Evolutionary conservation across 768 basidiomycete genomes (phyloP), one percentile per base, ranked within the genome.

Genomic region (Pholiota molesta): DNA sequence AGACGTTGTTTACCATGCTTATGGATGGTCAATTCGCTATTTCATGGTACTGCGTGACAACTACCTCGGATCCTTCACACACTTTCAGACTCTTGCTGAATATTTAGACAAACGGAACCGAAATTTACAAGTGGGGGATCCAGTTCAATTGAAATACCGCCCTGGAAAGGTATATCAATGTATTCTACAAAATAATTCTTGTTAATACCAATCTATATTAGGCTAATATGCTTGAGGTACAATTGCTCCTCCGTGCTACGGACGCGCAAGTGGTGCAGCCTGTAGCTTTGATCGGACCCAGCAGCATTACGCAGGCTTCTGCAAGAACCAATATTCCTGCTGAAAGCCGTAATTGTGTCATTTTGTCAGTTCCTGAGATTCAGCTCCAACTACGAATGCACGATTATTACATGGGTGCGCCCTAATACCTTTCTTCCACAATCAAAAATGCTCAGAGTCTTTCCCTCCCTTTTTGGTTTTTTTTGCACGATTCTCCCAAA

Each of bases 61-160:
- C 74, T 99, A 99, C 74, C 87, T 98, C 54, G 97, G 97, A 11
- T 83, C 86, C 5, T 99, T 97, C 74, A 97, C 95, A 1, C 92
- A 97, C 66, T 98, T 96, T 68, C 88, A 89, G 2, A 97, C 94
- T 0, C 79, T 94, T 44, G 84, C 83, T 21, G 97, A 99, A 77
- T 97, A 94, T 71, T 77, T 94, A 51, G 84, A 89, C 57, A 90
- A 87, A 68, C 82, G 86, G 44, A 80, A 77, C 47, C 79, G 77
- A 55, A 83, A 83, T 0, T 65, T 83, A 1, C 83, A 86, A 11
- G 78, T 88, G 14, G 96, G 95, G 5, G 96, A 98, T 74, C 94
- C 93, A 0, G 80, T 97, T 1, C 77, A 83, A 56, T 78, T 84
- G 61, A 95, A 93, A 69, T 94, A 95, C 74, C 83, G 95, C 9